Evolutionary conservation across 768 basidiomycete genomes (phyloP), one percentile per base, ranked within the genome.

Genomic region (Leccinum boreale): DNA sequence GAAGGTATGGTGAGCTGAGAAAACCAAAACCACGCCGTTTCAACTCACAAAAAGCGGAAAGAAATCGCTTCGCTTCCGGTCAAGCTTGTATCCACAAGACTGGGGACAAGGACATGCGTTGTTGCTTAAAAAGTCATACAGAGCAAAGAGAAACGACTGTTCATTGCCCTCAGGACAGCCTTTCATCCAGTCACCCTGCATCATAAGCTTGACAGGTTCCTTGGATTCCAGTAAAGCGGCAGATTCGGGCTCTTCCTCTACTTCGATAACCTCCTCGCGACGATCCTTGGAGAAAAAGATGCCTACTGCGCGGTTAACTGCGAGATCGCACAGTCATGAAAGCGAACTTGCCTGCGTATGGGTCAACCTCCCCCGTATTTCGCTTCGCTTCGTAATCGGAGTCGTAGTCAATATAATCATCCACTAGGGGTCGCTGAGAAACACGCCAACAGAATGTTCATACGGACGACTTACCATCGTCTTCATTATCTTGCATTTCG

Each of bases 221-320:
- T 71, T 73, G 56, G 70, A 76, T 19, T 70, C 72, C 17, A 76
- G 70, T 31, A 90, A 68, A 42, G 69, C 59, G 17, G 74, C 74
- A 44, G 69, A 68, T 69, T 89, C 87, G 7, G 86, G 80, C 50
- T 86, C 81, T 73, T 94, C 93, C 67, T 94, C 89, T 1, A 94
- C 85, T 75, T 97, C 94, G 49, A 95, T 92, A 36, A 95, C 89
- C 71, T 91, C 90, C 73, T 96, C 94, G 44, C 85, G 83, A 50
- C 94, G 83, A 69, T 94, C 92, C 76, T 96, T 96, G 45, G 94
- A 96, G 72, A 94, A 97, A 79, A 96, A 96, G 53, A 96, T 85
- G 23, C 92, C 93, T 93, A 58, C 5, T 42, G 39, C 5, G 48
- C 15, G 57, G 52, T 64, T 50, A 62, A 50, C 23, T 21, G 12